Percentiles rank a stretch among this genome's conserved stretches.
Conservation (phyloP, 2,329 filamentous ascomycete species). For the Polychaeton citri region DNA sequence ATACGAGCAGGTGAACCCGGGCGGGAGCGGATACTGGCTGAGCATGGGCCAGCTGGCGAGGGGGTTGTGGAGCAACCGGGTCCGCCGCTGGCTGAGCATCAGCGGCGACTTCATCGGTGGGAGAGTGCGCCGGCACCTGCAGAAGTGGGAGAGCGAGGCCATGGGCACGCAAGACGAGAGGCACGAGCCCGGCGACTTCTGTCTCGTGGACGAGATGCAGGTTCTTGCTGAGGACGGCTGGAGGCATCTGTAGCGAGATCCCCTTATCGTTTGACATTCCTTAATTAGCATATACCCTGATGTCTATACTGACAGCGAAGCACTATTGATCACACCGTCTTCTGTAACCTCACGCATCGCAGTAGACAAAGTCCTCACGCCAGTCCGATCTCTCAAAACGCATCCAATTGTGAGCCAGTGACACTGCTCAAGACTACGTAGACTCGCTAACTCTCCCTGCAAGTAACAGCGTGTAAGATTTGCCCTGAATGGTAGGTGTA, state of each 20-base stretch:
- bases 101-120: neutral
- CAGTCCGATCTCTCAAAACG: too few species aligned
- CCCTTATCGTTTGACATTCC: too few species aligned
- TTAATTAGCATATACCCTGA: too few species aligned
- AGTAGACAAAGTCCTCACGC: too few species aligned
- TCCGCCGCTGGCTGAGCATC: constrained; percentile 4
- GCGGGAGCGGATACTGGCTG: constrained; percentile 5
- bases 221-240: constrained; percentile 22
- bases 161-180: neutral
- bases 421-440: too few species aligned
- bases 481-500: too few species aligned
- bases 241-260: constrained; percentile 23
- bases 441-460: too few species aligned
- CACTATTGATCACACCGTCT: too few species aligned
- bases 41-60: constrained; percentile 3
- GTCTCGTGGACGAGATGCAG: constrained; percentile 27
- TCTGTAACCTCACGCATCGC: too few species aligned
- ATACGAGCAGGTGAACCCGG: constrained; percentile 13
- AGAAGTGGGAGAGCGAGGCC: constrained; percentile 7
- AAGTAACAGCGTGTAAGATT: too few species aligned
- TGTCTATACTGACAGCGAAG: too few species aligned
- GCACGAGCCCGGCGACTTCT: constrained; percentile 18
- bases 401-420: too few species aligned
- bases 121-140: constrained; percentile 1
- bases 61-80: constrained; percentile 14